A percentile compares a stretch with the other conserved stretches of the same genome.
Evolutionary conservation across 345 rosid species (phyloP).

Genomic region (Moricandia arvensis): DNA sequence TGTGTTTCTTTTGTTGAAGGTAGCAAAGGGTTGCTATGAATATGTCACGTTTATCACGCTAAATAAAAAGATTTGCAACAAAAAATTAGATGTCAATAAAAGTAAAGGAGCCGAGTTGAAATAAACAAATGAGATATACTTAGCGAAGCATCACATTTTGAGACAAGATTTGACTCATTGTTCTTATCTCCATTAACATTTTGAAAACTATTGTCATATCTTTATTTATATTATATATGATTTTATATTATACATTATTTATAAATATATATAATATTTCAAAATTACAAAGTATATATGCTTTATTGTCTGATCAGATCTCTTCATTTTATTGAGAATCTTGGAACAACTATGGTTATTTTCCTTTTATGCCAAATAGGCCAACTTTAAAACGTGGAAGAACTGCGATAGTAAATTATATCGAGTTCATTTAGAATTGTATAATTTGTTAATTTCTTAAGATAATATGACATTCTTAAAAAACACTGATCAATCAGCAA

Average conservation of each 20-base stretch:
- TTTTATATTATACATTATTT: neutral
- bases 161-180: slow-evolving; percentile 34
- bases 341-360: slow-evolving; percentile 11
- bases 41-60: neutral
- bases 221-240: neutral
- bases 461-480: neutral
- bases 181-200: slow-evolving; percentile 30
- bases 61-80: neutral
- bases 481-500: too few species aligned
- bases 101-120: slow-evolving; percentile 1
- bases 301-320: slow-evolving; percentile 28
- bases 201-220: slow-evolving; percentile 28
- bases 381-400: neutral
- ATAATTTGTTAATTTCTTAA: too few species aligned
- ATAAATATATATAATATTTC: neutral
- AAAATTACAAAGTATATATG: slow-evolving; percentile 26
- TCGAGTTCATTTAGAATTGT: neutral
- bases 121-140: slow-evolving; percentile 25
- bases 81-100: neutral
- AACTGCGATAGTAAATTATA: neutral
- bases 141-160: slow-evolving; percentile 22
- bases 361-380: slow-evolving; percentile 10
- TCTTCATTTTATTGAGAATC: slow-evolving; percentile 27
- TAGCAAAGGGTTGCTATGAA: neutral
- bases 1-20: too few species aligned